Conservation (phyloP, 768 basidiomycete species). For the Amyloporia xantha region DNA sequence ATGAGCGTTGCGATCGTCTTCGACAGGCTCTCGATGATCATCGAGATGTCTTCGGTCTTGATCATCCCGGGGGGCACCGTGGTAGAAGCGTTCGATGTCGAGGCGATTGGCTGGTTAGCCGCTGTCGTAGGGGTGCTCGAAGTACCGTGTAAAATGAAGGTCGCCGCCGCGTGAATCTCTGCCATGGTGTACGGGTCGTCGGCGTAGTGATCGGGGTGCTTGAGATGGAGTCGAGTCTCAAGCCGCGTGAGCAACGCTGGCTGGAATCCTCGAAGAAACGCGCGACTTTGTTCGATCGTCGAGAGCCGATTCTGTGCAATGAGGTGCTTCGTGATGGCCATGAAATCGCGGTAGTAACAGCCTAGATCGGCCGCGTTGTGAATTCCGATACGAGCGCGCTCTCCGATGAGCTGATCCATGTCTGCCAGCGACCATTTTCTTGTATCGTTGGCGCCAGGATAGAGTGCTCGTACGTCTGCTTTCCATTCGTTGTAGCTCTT, state of each 20-base stretch:
- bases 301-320: no score
- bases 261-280: slow-evolving; percentile 15
- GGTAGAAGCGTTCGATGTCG: background rate
- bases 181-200: slow-evolving; percentile 21
- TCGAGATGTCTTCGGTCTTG: slow-evolving; percentile 4
- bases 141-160: slow-evolving; percentile 12
- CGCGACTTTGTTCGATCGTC: no score
- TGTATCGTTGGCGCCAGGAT: no score
- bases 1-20: background rate
- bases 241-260: background rate
- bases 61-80: background rate
- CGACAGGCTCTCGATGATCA: background rate
- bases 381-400: no score
- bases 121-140: background rate
- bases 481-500: no score
- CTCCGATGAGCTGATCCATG: no score
- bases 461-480: no score
- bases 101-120: background rate
- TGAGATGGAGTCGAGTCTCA: slow-evolving; percentile 17
- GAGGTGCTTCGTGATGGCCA: no score
- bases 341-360: no score
- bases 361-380: no score
- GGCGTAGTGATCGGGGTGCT: slow-evolving; percentile 19
- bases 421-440: no score
- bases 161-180: slow-evolving; percentile 16